A percentile compares a stretch with the other conserved stretches of the same genome.
Conservation (phyloP, 2,329 filamentous ascomycete genomes). For the Diaporthe aspalathi region DNA sequence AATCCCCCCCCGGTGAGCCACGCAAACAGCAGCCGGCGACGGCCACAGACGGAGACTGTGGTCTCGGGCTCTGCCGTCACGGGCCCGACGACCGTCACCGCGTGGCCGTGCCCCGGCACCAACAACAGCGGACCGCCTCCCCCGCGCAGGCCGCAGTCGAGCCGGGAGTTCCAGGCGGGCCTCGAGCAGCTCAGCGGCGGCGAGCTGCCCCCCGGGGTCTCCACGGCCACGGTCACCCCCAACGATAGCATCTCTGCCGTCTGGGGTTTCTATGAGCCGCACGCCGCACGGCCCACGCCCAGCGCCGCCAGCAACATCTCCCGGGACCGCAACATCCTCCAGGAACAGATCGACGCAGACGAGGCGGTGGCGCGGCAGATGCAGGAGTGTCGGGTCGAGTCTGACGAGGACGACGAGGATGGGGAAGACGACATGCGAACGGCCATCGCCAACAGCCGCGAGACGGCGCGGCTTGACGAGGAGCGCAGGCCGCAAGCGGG, state of each 20-base stretch:
- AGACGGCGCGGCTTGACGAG: not conserved
- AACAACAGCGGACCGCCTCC: not conserved
- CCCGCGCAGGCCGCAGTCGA: not conserved
- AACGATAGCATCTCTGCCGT: conserved; percentile 26
- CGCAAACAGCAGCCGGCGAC: not conserved
- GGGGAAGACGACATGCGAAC: not conserved
- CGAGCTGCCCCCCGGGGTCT: not conserved
- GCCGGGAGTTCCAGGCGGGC: conserved; percentile 16
- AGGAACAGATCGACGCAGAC: conserved; percentile 2
- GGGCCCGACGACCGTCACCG: not conserved
- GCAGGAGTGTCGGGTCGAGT: conserved; percentile 3
- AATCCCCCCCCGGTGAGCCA: not conserved
- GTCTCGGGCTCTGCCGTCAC: too few relatives aligned
- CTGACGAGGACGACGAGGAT: not conserved
- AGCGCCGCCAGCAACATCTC: not conserved
- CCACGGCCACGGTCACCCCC: conserved; percentile 3
- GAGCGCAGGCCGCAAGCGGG: not conserved
- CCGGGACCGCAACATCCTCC: not conserved
- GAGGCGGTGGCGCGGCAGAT: conserved; percentile 9
- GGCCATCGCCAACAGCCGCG: not conserved
- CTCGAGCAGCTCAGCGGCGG: conserved; percentile 3
- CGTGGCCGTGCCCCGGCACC: conserved; percentile 17
- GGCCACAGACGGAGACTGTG: not conserved
- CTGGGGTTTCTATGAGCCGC: not conserved
- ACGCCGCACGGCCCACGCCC: too few relatives aligned